A percentile compares a stretch with the other conserved stretches of the same genome.
Conservation (phyloP, 345 rosid species). For the Hibiscus syriacus region DNA sequence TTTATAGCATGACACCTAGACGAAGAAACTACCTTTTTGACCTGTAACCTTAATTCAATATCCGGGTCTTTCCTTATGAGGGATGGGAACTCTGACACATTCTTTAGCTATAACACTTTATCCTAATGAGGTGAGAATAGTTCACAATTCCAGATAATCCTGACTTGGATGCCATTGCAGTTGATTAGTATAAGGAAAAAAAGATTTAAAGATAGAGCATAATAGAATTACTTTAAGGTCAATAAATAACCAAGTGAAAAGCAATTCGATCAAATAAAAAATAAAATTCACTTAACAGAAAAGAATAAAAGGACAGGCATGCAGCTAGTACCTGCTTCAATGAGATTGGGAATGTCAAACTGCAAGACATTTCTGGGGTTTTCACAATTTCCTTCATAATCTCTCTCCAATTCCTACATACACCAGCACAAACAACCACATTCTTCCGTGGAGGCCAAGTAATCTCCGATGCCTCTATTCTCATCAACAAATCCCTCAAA, state of each 20-base stretch:
- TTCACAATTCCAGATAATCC: neutral
- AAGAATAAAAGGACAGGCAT: slow-evolving; percentile 5
- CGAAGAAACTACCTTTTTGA: neutral
- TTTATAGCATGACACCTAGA: neutral
- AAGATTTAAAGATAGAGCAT: neutral
- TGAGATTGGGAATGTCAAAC: slow-evolving; percentile 83
- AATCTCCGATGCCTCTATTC: slow-evolving; percentile 67
- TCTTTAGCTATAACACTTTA: neutral
- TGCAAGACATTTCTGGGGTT: slow-evolving; percentile 59
- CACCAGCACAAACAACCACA: slow-evolving; percentile 84
- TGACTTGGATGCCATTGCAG: neutral
- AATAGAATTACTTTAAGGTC: neutral
- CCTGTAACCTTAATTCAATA: neutral
- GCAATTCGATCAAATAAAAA: neutral
- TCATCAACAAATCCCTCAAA: slow-evolving; percentile 65
- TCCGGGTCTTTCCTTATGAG: neutral
- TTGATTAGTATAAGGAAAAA: neutral
- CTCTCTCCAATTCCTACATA: slow-evolving; percentile 86
- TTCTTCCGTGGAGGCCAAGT: slow-evolving; percentile 69
- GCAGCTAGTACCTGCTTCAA: slow-evolving; percentile 60
- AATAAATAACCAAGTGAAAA: neutral
- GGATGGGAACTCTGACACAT: neutral
- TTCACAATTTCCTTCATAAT: slow-evolving; percentile 77
- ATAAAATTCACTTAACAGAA: neutral
- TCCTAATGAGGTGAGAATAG: neutral